Conservation (phyloP, 352 stramenopile genomes). For the Phytophthora pseudosyringae region DNA sequence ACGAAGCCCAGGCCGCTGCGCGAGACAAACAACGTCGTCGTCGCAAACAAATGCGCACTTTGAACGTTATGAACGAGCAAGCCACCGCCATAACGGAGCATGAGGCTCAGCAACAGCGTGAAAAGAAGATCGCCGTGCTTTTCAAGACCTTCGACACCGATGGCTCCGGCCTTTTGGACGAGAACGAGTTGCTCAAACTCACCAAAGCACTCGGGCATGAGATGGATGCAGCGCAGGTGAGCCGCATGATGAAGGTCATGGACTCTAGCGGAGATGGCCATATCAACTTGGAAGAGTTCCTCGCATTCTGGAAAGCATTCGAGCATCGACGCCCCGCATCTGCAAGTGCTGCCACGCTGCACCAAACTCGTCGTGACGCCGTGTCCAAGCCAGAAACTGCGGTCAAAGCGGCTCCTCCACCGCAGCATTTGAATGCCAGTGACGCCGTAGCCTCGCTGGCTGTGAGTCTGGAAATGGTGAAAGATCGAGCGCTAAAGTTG, state of each 20-base stretch:
- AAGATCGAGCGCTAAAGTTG: conserved; percentile 53
- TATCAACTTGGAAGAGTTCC: conserved; percentile 70
- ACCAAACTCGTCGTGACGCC: conserved; percentile 30
- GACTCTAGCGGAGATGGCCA: conserved; percentile 64
- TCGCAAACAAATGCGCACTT: conserved; percentile 44
- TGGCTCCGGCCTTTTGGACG: conserved; percentile 63
- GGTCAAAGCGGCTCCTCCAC: background rate
- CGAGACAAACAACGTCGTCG: conserved; percentile 43
- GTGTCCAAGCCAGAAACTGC: conserved; percentile 16
- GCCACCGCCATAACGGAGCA: conserved; percentile 44
- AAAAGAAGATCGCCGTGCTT: conserved; percentile 47
- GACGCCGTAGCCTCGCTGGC: conserved; percentile 43
- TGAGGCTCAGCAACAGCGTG: conserved; percentile 31
- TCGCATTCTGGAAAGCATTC: conserved; percentile 74
- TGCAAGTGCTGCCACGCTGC: conserved; percentile 18
- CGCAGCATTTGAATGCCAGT: conserved; percentile 15
- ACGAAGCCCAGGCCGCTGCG: conserved; percentile 37
- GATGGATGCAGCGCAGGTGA: conserved; percentile 48
- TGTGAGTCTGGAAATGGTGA: conserved; percentile 61
- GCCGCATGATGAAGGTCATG: conserved; percentile 66
- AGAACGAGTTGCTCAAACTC: conserved; percentile 54
- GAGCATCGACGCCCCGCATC: conserved; percentile 33
- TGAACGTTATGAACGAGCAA: conserved; percentile 44
- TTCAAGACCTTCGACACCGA: conserved; percentile 71
- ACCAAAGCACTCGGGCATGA: conserved; percentile 54